Evolutionary conservation across 2,329 filamentous ascomycete species (phyloP).

Genomic region (Catunica adiposa): DNA sequence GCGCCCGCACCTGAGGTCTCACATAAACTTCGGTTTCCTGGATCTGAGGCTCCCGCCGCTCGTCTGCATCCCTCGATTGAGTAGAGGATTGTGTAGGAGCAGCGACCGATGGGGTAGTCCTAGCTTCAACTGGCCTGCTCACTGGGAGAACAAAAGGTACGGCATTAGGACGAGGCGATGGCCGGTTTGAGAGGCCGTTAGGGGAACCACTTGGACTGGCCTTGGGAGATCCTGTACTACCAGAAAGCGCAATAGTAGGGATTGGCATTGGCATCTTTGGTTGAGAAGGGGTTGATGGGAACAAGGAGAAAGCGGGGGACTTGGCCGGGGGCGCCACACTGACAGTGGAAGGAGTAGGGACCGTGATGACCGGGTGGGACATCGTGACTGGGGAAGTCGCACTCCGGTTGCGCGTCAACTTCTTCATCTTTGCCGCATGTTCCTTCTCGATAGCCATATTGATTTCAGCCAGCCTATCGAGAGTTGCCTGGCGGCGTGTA

Average conservation of each 20-base stretch:
- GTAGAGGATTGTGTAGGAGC: background rate
- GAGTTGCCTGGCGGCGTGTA: slow-evolving; percentile 40
- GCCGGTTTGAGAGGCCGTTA: background rate
- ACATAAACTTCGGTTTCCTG: slow-evolving; percentile 4
- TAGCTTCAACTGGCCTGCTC: background rate
- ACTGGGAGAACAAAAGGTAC: background rate
- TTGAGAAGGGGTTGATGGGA: slow-evolving; percentile 24
- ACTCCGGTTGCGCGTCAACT: slow-evolving; percentile 9
- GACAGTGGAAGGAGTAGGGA: background rate
- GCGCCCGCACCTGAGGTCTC: slow-evolving; percentile 19
- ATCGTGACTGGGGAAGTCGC: slow-evolving; percentile 10
- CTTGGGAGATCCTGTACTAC: background rate
- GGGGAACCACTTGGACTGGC: background rate
- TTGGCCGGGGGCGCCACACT: slow-evolving; percentile 8
- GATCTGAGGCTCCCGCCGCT: background rate
- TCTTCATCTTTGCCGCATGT: slow-evolving; percentile 6
- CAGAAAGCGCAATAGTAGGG: slow-evolving; percentile 6
- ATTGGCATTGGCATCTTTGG: slow-evolving; percentile 7
- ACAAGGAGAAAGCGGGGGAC: slow-evolving; percentile 31
- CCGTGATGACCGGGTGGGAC: slow-evolving; percentile 5
- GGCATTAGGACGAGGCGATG: background rate
- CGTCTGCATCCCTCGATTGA: background rate
- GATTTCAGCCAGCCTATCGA: slow-evolving; percentile 40
- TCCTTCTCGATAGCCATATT: slow-evolving; percentile 23
- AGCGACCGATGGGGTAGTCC: background rate